phyloP scores from a whole-genome alignment of 345 rosid species.

The Melaleuca quinquenervia region DNA sequence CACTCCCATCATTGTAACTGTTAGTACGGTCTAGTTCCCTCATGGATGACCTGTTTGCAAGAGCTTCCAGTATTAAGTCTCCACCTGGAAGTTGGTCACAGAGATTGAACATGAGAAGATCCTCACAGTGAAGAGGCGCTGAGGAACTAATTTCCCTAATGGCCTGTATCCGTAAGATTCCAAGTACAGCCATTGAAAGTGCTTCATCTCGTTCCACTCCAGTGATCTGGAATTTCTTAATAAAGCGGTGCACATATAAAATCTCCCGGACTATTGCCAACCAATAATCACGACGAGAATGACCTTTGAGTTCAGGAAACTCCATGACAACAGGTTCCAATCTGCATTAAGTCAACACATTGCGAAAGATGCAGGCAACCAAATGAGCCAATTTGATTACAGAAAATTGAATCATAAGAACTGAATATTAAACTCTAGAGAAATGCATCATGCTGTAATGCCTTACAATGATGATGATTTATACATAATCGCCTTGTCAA shows the following conservation, averaged over 20 bases:
- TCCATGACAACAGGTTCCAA: conserved; percentile 85
- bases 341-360: conserved; percentile 30
- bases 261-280: conserved; percentile 69
- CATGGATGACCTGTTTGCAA: conserved; percentile 54
- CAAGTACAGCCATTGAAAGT: conserved; percentile 80
- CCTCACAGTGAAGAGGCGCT: conserved; percentile 23
- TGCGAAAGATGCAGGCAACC: not conserved
- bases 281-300: conserved; percentile 93
- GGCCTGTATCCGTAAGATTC: conserved; percentile 76
- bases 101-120: conserved; percentile 79
- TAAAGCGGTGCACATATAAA: conserved; percentile 57
- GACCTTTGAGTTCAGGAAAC: conserved; percentile 96
- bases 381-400: not conserved
- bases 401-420: not conserved
- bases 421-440: not conserved
- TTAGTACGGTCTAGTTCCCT: conserved; percentile 41
- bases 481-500: conserved; percentile 87
- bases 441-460: not conserved
- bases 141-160: conserved; percentile 51
- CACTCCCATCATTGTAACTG: conserved; percentile 25
- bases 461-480: conserved; percentile 85
- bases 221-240: conserved; percentile 50
- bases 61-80: conserved; percentile 79
- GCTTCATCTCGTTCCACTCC: conserved; percentile 64
- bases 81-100: conserved; percentile 98